These are phyloP conservation scores for Citrus unshiu DNA, from an alignment of 345 rosid species.

Conservation along the genomic window DNA sequence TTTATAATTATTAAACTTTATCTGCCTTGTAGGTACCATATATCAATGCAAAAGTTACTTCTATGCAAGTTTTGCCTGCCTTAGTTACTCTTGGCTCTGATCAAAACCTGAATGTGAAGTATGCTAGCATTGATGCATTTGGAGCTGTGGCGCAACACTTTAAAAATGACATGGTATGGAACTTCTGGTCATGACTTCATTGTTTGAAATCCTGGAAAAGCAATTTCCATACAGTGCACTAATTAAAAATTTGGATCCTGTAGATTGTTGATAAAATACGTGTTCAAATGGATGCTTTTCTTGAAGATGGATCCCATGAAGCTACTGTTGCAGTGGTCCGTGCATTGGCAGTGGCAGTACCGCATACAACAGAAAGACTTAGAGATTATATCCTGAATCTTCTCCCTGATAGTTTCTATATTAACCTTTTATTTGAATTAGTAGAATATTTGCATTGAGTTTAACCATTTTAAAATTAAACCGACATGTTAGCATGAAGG, in stretches of 20 bases:
- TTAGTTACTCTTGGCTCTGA: slow-evolving; percentile 96
- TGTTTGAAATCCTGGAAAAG: neutral
- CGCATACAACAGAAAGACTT: slow-evolving; percentile 85
- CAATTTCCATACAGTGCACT: slow-evolving; percentile 6
- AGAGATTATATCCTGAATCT: slow-evolving; percentile 77
- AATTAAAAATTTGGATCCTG: slow-evolving; percentile 20
- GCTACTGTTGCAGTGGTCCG: slow-evolving; percentile 91
- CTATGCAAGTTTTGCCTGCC: slow-evolving; percentile 85
- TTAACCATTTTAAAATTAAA: slow-evolving; percentile 1
- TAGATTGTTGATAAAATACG: slow-evolving; percentile 98
- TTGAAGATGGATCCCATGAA: slow-evolving; percentile 98
- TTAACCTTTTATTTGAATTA: neutral
- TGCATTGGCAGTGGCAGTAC: slow-evolving; percentile 79
- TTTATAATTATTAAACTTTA: slow-evolving; percentile 10
- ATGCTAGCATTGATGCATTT: slow-evolving; percentile 95
- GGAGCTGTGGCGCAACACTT: slow-evolving; percentile 96
- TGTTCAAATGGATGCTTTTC: slow-evolving; percentile 99
- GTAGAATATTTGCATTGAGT: neutral
- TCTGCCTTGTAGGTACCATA: slow-evolving; percentile 60
- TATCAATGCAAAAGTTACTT: slow-evolving; percentile 75
- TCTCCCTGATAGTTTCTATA: neutral
- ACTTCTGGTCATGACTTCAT: neutral
- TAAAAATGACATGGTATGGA: slow-evolving; percentile 75
- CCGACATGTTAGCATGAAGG: neutral
- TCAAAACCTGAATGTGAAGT: slow-evolving; percentile 81